These are phyloP conservation scores for Rhodamnia rubescens DNA, from an alignment of 345 rosid genomes.

Conservation along the genomic window DNA sequence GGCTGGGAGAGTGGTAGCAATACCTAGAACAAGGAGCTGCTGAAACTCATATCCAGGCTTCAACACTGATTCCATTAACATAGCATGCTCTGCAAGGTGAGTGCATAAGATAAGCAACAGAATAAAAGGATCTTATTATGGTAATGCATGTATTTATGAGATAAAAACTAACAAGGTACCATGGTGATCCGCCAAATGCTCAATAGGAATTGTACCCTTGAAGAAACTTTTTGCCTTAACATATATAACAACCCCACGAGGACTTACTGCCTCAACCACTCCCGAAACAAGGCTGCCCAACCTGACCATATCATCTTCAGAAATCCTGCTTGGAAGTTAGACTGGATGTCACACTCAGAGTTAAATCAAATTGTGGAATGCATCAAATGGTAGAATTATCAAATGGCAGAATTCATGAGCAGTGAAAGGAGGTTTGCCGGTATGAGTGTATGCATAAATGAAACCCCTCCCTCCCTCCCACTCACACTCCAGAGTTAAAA, in stretches of 20 bases:
- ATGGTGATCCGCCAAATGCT: constrained; percentile 90
- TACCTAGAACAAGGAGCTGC: constrained; percentile 81
- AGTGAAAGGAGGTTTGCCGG: not conserved
- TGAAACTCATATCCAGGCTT: constrained; percentile 83
- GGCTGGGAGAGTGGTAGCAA: not conserved
- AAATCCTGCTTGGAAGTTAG: constrained; percentile 31
- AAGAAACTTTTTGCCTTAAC: constrained; percentile 44
- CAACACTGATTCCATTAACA: constrained; percentile 47
- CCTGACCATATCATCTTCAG: constrained; percentile 67
- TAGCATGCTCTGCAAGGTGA: constrained; percentile 51
- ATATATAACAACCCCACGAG: constrained; percentile 42
- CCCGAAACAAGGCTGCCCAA: constrained; percentile 75
- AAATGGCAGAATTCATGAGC: not conserved
- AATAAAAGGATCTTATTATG: not conserved
- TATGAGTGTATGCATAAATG: not conserved
- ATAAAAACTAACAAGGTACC: constrained; percentile 27
- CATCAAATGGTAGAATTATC: not conserved
- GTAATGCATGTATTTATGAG: not conserved
- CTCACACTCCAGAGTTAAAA: not conserved
- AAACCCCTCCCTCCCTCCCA: not conserved
- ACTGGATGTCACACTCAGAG: not conserved
- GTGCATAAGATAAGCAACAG: constrained; percentile 13
- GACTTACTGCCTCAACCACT: constrained; percentile 59
- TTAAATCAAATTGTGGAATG: not conserved
- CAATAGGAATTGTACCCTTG: constrained; percentile 65